These are phyloP conservation scores for Fusarium lateritium DNA, from an alignment of 2,329 filamentous ascomycete species.

Conservation along the genomic window DNA sequence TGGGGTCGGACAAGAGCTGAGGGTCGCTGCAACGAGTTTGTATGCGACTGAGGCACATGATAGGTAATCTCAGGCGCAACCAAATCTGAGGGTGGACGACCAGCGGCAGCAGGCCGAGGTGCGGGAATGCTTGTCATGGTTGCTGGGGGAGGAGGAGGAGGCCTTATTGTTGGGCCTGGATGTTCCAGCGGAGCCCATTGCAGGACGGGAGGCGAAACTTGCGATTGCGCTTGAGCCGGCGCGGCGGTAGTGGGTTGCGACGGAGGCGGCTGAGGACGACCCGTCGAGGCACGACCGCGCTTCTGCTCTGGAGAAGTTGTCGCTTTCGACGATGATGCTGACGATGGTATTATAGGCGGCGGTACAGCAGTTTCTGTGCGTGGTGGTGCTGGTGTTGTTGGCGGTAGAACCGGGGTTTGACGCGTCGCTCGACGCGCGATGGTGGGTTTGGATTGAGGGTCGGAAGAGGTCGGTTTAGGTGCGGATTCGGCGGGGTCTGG, in stretches of 20 bases:
- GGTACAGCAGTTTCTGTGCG: slow-evolving; percentile 41
- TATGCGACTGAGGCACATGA: slow-evolving; percentile 55
- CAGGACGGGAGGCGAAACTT: slow-evolving; percentile 38
- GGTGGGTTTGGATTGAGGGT: slow-evolving; percentile 38
- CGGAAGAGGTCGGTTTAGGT: slow-evolving; percentile 19
- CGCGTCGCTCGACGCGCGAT: slow-evolving; percentile 58
- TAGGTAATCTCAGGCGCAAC: slow-evolving; percentile 60
- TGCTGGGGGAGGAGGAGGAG: slow-evolving; percentile 4
- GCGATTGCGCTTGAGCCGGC: slow-evolving; percentile 14
- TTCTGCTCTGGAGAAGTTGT: slow-evolving; percentile 38
- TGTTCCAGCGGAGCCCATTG: slow-evolving; percentile 49
- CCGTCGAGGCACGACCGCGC: slow-evolving; percentile 37
- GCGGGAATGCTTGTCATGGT: slow-evolving; percentile 46
- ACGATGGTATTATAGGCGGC: slow-evolving; percentile 36
- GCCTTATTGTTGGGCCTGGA: slow-evolving; percentile 35
- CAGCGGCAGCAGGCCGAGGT: slow-evolving; percentile 24
- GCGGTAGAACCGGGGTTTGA: slow-evolving; percentile 55
- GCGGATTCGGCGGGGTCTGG: slow-evolving; percentile 45
- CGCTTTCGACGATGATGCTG: slow-evolving; percentile 13
- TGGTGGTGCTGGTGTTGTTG: slow-evolving; percentile 43
- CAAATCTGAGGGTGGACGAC: slow-evolving; percentile 53
- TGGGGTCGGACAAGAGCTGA: slow-evolving; percentile 55
- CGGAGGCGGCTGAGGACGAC: slow-evolving; percentile 17
- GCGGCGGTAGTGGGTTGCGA: slow-evolving; percentile 17
- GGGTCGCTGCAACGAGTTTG: slow-evolving; percentile 41